phyloP scores from a whole-genome alignment of 1,284 basidiomycete genomes.

The Ganoderma lucidum region DNA sequence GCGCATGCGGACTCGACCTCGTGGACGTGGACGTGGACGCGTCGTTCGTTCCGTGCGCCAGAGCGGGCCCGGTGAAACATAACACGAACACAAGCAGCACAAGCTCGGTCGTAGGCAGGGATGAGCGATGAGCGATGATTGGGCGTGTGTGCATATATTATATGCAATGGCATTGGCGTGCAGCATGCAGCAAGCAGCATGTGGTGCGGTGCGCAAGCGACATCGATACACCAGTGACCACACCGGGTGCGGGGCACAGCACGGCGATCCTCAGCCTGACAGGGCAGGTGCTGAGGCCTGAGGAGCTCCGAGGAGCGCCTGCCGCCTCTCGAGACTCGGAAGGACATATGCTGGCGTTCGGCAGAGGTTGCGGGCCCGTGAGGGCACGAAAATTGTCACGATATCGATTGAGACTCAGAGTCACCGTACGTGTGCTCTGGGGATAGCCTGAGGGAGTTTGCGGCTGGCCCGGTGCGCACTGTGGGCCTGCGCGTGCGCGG shows the following conservation, averaged over 20 bases:
- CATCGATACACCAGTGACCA: background rate
- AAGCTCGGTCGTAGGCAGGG: background rate
- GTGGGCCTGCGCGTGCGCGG: background rate
- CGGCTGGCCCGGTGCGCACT: background rate
- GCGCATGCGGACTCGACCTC: too few species aligned
- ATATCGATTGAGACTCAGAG: background rate
- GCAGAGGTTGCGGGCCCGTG: background rate
- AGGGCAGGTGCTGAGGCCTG: background rate
- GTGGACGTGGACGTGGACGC: too few species aligned
- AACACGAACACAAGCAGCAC: background rate
- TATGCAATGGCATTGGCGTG: too few species aligned
- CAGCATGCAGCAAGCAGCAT: too few species aligned
- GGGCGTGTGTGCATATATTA: background rate
- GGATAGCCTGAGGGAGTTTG: too few species aligned
- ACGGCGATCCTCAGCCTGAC: background rate
- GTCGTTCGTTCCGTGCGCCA: background rate
- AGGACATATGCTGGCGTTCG: background rate
- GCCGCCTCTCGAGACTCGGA: background rate
- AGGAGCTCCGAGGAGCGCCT: constrained; percentile 1
- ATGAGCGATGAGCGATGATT: background rate
- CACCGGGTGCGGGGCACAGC: background rate
- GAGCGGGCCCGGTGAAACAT: background rate
- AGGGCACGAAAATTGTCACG: background rate
- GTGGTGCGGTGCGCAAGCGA: background rate
- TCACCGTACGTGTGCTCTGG: background rate